Evolutionary conservation across 805 yeast species (phyloP).

Genomic region (Starmera dryadoides): DNA sequence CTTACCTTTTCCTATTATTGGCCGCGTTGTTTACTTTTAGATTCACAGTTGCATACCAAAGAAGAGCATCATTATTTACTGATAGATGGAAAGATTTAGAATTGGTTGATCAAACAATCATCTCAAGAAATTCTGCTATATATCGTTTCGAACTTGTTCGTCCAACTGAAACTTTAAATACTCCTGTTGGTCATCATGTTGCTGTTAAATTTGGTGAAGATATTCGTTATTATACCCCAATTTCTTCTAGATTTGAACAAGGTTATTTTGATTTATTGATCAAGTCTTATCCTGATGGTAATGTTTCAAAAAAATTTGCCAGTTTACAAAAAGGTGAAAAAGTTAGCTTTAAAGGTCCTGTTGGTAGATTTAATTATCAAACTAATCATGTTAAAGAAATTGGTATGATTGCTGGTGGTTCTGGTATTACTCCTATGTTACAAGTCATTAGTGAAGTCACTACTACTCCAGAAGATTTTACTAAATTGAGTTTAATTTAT

Average conservation of each 20-base stretch:
- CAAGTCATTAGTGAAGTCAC: constrained; percentile 69
- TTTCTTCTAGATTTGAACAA: constrained; percentile 58
- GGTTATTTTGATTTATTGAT: constrained; percentile 75
- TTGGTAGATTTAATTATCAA: constrained; percentile 61
- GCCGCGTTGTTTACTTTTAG: constrained; percentile 31
- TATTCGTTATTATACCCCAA: constrained; percentile 69
- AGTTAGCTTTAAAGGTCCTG: constrained; percentile 72
- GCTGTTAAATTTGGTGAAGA: constrained; percentile 43
- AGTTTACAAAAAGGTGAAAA: constrained; percentile 54
- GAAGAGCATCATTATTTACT: constrained; percentile 37
- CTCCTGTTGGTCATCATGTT: constrained; percentile 73
- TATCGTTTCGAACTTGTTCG: constrained; percentile 63
- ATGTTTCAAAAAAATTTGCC: constrained; percentile 63
- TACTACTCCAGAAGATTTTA: constrained; percentile 59
- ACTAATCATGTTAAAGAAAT: constrained; percentile 55
- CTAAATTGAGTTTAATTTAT: constrained; percentile 54
- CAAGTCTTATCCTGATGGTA: constrained; percentile 68
- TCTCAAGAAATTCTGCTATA: constrained; percentile 63
- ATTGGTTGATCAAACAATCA: constrained; percentile 64
- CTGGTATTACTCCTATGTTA: constrained; percentile 85
- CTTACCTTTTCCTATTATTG: constrained; percentile 32
- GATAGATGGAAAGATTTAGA: constrained; percentile 61
- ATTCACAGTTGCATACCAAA: constrained; percentile 26
- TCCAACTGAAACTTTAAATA: constrained; percentile 51
- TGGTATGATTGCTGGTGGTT: constrained; percentile 75